phyloP scores from a whole-genome alignment of 257 asterid species.

The Datura wrightii region DNA sequence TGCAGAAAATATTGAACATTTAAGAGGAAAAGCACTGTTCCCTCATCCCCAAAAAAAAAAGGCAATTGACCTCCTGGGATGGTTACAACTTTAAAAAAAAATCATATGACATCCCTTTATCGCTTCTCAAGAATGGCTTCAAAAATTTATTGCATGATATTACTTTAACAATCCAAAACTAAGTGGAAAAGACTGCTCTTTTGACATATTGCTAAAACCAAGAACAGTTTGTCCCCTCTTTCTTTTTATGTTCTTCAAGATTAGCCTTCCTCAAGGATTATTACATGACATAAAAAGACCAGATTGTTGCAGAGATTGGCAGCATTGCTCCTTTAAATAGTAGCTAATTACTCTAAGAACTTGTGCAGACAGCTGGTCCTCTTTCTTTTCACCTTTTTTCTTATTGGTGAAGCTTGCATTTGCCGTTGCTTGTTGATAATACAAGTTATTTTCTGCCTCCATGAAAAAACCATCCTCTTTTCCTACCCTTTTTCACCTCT shows the following conservation, averaged over 20 bases:
- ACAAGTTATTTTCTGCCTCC: not conserved
- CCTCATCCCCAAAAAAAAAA: not conserved
- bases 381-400: not conserved
- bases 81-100: not conserved
- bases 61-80: not conserved
- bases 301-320: conserved; percentile 13
- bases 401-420: not conserved
- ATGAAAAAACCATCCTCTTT: not conserved
- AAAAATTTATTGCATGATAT: not conserved
- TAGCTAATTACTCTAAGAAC: not conserved
- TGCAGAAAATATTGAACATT: not conserved
- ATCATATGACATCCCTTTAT: conserved; percentile 1
- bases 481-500: not conserved
- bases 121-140: not conserved
- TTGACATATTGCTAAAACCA: not conserved
- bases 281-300: conserved; percentile 10
- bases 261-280: not conserved
- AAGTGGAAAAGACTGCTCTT: not conserved
- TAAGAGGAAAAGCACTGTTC: not conserved
- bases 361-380: not conserved
- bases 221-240: not conserved
- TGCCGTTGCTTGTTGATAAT: not conserved
- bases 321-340: not conserved
- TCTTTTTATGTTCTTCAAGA: not conserved
- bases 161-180: not conserved